phyloP scores from a whole-genome alignment of 2,329 filamentous ascomycete species.

The Beauveria rudraprayagi region DNA sequence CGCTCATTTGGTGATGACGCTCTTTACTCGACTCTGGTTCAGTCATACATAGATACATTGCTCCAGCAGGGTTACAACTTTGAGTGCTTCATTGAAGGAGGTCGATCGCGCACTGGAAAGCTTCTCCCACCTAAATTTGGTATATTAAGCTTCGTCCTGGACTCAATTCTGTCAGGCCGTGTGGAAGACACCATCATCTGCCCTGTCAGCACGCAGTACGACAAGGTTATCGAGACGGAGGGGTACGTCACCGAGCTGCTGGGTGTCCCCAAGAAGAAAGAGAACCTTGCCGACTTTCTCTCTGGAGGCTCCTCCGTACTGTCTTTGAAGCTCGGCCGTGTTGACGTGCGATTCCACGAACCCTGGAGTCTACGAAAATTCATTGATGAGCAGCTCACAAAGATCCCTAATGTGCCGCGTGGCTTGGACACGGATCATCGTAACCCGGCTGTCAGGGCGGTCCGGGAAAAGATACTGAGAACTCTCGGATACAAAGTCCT shows the following conservation, averaged over 20 bases:
- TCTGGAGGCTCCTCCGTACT: constrained; percentile 76
- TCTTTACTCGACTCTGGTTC: constrained; percentile 85
- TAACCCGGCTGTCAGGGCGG: constrained; percentile 40
- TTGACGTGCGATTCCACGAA: constrained; percentile 93
- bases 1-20: constrained; percentile 87
- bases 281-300: constrained; percentile 86
- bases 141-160: constrained; percentile 83
- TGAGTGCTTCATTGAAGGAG: constrained; percentile 96
- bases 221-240: constrained; percentile 97
- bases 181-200: constrained; percentile 90
- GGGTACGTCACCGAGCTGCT: constrained; percentile 93
- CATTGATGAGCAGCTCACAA: constrained; percentile 64
- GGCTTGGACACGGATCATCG: constrained; percentile 37
- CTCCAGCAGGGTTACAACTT: constrained; percentile 88
- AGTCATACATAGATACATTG: constrained; percentile 89
- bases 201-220: constrained; percentile 94
- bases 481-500: constrained; percentile 89
- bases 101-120: constrained; percentile 87
- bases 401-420: constrained; percentile 35
- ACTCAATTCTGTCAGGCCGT: constrained; percentile 79
- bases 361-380: constrained; percentile 87
- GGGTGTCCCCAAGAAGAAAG: constrained; percentile 90
- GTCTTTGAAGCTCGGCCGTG: constrained; percentile 78
- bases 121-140: constrained; percentile 91
- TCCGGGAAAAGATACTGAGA: constrained; percentile 66